A percentile compares a stretch with the other conserved stretches of the same genome.
Evolutionary conservation across 176 grass and related monocot genomes (phyloP).

Genomic region (Paspalum vaginatum): DNA sequence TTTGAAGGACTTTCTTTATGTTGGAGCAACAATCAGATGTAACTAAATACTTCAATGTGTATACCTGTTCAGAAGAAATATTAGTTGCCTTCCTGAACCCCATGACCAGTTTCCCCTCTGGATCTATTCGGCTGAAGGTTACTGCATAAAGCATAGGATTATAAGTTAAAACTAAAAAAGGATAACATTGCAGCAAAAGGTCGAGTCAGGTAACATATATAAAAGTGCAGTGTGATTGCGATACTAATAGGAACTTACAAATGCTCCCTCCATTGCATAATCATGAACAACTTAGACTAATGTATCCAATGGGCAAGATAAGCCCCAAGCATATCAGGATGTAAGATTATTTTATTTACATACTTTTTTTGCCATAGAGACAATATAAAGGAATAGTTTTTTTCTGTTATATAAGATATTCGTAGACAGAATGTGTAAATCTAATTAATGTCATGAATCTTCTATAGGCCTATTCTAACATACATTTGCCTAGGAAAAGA

Average conservation of each 20-base stretch:
- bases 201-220: not conserved
- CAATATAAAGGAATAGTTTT: conserved; percentile 4
- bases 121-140: conserved; percentile 93
- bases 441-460: not conserved
- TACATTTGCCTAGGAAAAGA: conserved; percentile 14
- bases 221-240: not conserved
- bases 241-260: conserved; percentile 15
- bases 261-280: not conserved
- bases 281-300: not conserved
- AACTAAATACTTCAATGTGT: not conserved
- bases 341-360: not conserved
- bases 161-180: conserved; percentile 24
- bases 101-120: conserved; percentile 97
- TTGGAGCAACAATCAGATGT: not conserved
- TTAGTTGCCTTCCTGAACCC: conserved; percentile 88
- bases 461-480: conserved; percentile 12
- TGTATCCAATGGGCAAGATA: not conserved
- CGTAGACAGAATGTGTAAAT: not conserved
- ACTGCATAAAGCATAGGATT: conserved; percentile 54
- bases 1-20: not conserved
- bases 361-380: not conserved
- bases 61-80: conserved; percentile 74
- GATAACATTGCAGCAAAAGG: conserved; percentile 4
- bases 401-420: not conserved
- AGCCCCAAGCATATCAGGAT: not conserved